Base-by-base conservation (phyloP, 1,139 yeast species). In the Geotrichum phurueaensis region DNA sequence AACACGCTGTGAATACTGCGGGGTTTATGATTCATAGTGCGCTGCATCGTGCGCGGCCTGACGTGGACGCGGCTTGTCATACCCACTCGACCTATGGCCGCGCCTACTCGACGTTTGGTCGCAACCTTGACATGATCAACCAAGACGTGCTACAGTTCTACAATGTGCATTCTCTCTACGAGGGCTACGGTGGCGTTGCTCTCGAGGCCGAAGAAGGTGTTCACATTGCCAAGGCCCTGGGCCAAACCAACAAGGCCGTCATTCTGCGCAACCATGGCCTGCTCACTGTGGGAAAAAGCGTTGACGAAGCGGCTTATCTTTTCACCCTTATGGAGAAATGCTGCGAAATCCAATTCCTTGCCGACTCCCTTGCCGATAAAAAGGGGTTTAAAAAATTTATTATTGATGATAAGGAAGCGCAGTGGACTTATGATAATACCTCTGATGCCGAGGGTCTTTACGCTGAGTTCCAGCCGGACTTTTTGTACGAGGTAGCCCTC, bases 11-110 rank as follows among this genome's bases (percentile, higher is more conserved):
- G 62, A 88, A 88, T 69, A 84, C 87, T 33, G 95, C 96, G 1
- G 96, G 96, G 0, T 88, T 87, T 76, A 83, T 84, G 63, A 88
- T 88, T 73, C 96, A 88, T 69, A 83, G 88, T 0, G 91, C 89
- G 20, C 71, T 88, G 47, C 96, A 88, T 75, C 80, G 79, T 69
- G 87, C 89, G 7, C 80, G 95, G 63, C 94, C 92, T 1, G 92
- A 88, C 66, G 86, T 88, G 22, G 78, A 84, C 67, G 94, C 95
- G 25, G 95, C 95, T 1, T 86, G 94, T 70, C 96, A 88, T 72
- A 81, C 91, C 9, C 96, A 88, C 68, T 85, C 92, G 2, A 76
- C 80, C 43, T 81, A 83, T 69, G 96, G 96, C 58, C 86, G 86
- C 70, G 87, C 96, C 0, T 88, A 83, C 74, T 82, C 89, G 12